Percentiles rank a stretch among this genome's conserved stretches.
Conservation (phyloP, 1,284 basidiomycete species). For the Ganoderma lucidum region DNA sequence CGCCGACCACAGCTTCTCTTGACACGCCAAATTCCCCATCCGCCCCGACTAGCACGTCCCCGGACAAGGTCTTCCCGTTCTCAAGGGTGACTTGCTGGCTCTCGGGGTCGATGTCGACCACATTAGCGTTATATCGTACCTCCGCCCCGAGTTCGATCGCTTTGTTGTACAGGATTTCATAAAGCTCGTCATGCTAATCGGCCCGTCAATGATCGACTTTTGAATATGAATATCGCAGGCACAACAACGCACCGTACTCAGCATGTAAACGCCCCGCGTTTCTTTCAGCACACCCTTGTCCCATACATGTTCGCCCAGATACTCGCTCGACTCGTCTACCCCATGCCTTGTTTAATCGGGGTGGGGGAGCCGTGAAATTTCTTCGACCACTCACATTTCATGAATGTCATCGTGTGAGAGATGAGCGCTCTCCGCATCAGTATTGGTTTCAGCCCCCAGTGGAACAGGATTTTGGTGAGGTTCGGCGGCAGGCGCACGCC, state of each 20-base stretch:
- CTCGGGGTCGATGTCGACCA: slow-evolving; percentile 32
- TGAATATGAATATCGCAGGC: slow-evolving; percentile 30
- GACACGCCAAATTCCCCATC: slow-evolving; percentile 53
- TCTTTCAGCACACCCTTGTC: slow-evolving; percentile 60
- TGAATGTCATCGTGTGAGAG: slow-evolving; percentile 48
- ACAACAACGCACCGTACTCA: slow-evolving; percentile 50
- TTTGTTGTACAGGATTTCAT: slow-evolving; percentile 49
- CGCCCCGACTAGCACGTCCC: slow-evolving; percentile 68
- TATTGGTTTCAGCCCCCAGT: slow-evolving; percentile 58
- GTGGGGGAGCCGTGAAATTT: neutral
- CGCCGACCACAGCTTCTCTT: slow-evolving; percentile 42
- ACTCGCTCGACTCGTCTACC: slow-evolving; percentile 48
- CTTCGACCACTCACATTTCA: slow-evolving; percentile 42
- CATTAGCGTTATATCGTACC: slow-evolving; percentile 30
- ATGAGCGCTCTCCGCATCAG: slow-evolving; percentile 46
- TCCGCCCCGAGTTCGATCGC: slow-evolving; percentile 47
- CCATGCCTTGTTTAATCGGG: neutral
- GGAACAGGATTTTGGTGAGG: slow-evolving; percentile 58
- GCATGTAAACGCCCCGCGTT: slow-evolving; percentile 59
- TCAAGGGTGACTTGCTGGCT: slow-evolving; percentile 49
- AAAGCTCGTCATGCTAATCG: slow-evolving; percentile 50
- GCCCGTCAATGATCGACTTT: neutral
- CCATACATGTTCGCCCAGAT: slow-evolving; percentile 59
- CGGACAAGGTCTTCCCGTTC: slow-evolving; percentile 53
- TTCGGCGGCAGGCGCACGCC: slow-evolving; percentile 59